A percentile compares a stretch with the other conserved stretches of the same genome.
These are phyloP conservation scores for Lentinus tigrinus DNA, from an alignment of 768 basidiomycete species.

Conservation along the genomic window DNA sequence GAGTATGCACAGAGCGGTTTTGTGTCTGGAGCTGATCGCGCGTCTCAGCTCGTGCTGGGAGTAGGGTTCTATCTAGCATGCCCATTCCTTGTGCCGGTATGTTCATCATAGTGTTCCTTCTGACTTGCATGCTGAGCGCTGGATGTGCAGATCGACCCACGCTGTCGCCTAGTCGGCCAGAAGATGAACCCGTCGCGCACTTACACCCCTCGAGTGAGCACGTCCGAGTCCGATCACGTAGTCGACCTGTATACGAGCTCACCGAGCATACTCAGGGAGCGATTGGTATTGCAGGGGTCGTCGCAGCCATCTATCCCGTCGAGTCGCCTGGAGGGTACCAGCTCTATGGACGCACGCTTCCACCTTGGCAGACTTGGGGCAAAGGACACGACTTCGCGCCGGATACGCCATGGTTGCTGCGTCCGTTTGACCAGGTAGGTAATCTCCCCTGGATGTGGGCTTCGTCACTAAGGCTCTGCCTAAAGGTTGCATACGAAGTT, in stretches of 20 bases:
- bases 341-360: slow-evolving; percentile 59
- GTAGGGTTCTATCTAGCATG: slow-evolving; percentile 67
- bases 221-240: too few relatives aligned
- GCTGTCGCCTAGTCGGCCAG: slow-evolving; percentile 59
- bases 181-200: slow-evolving; percentile 78
- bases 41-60: slow-evolving; percentile 53
- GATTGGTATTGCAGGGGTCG: slow-evolving; percentile 66
- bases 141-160: slow-evolving; percentile 48
- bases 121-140: neutral
- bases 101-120: slow-evolving; percentile 8
- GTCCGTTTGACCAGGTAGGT: slow-evolving; percentile 61
- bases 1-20: too few relatives aligned
- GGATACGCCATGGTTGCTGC: slow-evolving; percentile 57
- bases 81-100: slow-evolving; percentile 58
- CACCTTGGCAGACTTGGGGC: slow-evolving; percentile 66
- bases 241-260: too few relatives aligned
- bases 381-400: slow-evolving; percentile 45
- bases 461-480: neutral
- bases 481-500: slow-evolving; percentile 50
- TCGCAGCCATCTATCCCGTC: slow-evolving; percentile 65
- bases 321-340: slow-evolving; percentile 68
- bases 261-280: slow-evolving; percentile 45
- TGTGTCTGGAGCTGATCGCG: neutral
- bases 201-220: slow-evolving; percentile 55
- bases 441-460: neutral